Evolutionary conservation across 495 filamentous ascomycete species (phyloP).

Genomic region (Thozetella sp.): DNA sequence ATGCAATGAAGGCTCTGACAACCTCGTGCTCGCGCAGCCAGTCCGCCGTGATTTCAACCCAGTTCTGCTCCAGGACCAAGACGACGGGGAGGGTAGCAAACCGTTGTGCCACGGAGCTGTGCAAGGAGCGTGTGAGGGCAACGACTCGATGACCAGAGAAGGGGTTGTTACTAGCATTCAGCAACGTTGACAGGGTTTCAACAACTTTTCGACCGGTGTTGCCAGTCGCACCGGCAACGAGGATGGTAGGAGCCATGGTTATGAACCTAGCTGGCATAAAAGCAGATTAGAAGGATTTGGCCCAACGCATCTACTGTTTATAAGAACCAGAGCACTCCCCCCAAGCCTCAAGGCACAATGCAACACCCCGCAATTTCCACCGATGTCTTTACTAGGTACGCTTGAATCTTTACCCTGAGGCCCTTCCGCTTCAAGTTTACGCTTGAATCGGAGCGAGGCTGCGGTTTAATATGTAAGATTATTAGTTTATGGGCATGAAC

Average conservation of each 20-base stretch:
- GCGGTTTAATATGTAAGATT: too few species aligned
- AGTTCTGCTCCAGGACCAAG: conserved; percentile 41
- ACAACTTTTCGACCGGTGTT: conserved; percentile 35
- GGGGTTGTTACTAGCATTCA: conserved; percentile 22
- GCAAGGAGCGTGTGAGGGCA: conserved; percentile 37
- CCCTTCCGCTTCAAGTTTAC: too few species aligned
- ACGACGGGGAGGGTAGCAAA: conserved; percentile 38
- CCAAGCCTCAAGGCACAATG: too few species aligned
- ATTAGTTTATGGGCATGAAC: too few species aligned
- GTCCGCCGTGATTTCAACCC: conserved; percentile 39
- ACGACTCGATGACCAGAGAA: conserved; percentile 33
- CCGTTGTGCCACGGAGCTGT: conserved; percentile 28
- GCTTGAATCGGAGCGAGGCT: too few species aligned
- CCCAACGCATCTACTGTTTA: too few species aligned
- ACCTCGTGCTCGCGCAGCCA: conserved; percentile 44
- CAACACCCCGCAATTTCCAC: too few species aligned
- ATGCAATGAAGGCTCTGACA: conserved; percentile 41
- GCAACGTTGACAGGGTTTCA: conserved; percentile 31
- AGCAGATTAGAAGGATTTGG: too few species aligned
- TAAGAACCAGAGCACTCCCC: too few species aligned
- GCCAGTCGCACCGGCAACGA: conserved; percentile 21
- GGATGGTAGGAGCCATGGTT: conserved; percentile 12
- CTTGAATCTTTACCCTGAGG: too few species aligned
- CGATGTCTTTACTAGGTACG: too few species aligned
- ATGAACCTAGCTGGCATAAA: too few species aligned